Conservation (phyloP, 2,329 filamentous ascomycete species). For the Grosmannia serpens region DNA sequence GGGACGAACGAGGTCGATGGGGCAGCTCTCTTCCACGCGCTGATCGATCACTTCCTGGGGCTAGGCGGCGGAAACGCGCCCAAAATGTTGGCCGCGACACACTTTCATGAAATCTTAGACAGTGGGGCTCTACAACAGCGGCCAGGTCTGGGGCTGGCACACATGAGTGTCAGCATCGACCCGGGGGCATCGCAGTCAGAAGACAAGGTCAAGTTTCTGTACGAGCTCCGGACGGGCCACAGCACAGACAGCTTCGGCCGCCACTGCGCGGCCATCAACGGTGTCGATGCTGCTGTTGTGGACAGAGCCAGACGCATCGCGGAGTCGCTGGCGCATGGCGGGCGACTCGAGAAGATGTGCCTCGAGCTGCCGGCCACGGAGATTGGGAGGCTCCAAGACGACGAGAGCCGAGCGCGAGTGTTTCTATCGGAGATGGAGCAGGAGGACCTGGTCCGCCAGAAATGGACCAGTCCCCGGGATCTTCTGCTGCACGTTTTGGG, state of each 20-base stretch:
- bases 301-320: conserved; percentile 65
- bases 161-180: conserved; percentile 62
- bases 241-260: conserved; percentile 77
- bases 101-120: conserved; percentile 64
- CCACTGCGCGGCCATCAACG: conserved; percentile 76
- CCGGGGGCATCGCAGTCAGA: conserved; percentile 35
- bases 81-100: conserved; percentile 49
- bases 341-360: conserved; percentile 66
- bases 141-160: conserved; percentile 44
- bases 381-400: conserved; percentile 51
- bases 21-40: conserved; percentile 44
- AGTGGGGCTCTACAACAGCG: conserved; percentile 41
- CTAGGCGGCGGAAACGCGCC: conserved; percentile 32
- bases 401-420: conserved; percentile 46
- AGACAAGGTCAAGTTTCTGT: conserved; percentile 63
- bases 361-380: conserved; percentile 55
- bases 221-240: conserved; percentile 54
- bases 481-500: not conserved
- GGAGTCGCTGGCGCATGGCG: conserved; percentile 54
- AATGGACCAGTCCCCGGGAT: not conserved
- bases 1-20: conserved; percentile 49
- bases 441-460: not conserved
- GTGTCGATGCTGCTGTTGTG: conserved; percentile 61
- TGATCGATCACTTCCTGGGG: conserved; percentile 44
- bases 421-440: conserved; percentile 32